Conservation (phyloP, 108 stramenopile species). For the Nitzschia palea region DNA sequence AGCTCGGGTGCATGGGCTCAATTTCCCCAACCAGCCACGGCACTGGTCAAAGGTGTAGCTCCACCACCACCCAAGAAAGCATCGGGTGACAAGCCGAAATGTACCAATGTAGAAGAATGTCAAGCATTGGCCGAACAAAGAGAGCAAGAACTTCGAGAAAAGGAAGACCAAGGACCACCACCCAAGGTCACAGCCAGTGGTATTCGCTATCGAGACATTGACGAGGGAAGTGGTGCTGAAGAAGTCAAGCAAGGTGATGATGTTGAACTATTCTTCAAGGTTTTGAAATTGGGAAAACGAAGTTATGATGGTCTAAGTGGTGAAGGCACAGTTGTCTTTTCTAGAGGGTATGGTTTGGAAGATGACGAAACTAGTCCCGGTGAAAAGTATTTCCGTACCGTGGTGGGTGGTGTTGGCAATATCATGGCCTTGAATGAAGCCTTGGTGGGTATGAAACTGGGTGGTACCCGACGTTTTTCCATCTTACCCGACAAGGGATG, state of each 20-base stretch:
- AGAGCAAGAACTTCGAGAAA: conserved; percentile 37
- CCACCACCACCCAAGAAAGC: conserved; percentile 56
- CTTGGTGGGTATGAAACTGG: conserved; percentile 64
- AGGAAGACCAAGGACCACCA: conserved; percentile 31
- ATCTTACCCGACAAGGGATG: conserved; percentile 83
- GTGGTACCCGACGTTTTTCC: conserved; percentile 61
- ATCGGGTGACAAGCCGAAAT: conserved; percentile 48
- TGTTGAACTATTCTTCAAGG: conserved; percentile 66
- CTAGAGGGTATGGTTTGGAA: conserved; percentile 78
- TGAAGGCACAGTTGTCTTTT: conserved; percentile 87
- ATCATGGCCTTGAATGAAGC: conserved; percentile 76
- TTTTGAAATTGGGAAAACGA: conserved; percentile 84
- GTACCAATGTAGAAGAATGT: conserved; percentile 86
- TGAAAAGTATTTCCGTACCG: conserved; percentile 61
- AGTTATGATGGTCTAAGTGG: conserved; percentile 85
- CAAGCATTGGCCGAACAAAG: conserved; percentile 68
- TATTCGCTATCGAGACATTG: conserved; percentile 57
- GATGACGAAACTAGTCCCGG: conserved; percentile 74
- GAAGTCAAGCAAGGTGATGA: conserved; percentile 57
- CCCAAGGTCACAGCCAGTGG: conserved; percentile 46
- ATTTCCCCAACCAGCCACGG: conserved; percentile 24
- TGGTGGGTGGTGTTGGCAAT: conserved; percentile 48
- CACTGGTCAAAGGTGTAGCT: conserved; percentile 84
- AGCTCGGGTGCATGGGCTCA: not conserved
- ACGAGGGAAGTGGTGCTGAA: conserved; percentile 14